phyloP scores from a whole-genome alignment of 2,329 filamentous ascomycete species.

The Cadophora sp. region DNA sequence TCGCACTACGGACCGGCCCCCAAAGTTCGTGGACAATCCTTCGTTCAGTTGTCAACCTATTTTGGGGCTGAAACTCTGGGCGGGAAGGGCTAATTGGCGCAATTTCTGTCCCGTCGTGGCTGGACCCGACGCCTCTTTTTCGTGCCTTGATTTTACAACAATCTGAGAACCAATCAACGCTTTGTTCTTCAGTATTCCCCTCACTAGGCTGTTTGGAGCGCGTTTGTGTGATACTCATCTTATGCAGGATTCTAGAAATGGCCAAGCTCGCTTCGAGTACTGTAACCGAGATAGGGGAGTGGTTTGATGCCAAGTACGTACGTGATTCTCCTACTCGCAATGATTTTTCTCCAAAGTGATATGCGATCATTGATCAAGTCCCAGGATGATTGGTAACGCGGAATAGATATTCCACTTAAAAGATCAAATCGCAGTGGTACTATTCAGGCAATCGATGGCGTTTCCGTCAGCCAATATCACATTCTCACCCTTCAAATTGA shows the following conservation, averaged over 20 bases:
- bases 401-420: too few species aligned
- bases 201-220: not conserved
- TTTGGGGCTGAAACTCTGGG: not conserved
- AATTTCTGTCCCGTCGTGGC: not conserved
- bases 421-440: too few species aligned
- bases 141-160: not conserved
- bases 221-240: not conserved
- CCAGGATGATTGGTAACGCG: too few species aligned
- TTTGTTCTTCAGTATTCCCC: not conserved
- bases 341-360: not conserved
- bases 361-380: too few species aligned
- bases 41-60: constrained; percentile 2
- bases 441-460: too few species aligned
- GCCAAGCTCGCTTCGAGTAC: not conserved
- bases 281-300: not conserved
- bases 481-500: too few species aligned
- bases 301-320: not conserved
- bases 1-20: not conserved
- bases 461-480: too few species aligned
- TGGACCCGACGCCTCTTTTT: constrained; percentile 10
- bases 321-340: not conserved
- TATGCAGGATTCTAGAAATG: not conserved
- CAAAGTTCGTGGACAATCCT: not conserved
- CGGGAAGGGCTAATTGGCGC: not conserved
- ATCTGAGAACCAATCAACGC: not conserved